These are phyloP conservation scores for Stentor roeselii DNA, from an alignment of 73 alveolate genomes.

Conservation along the genomic window DNA sequence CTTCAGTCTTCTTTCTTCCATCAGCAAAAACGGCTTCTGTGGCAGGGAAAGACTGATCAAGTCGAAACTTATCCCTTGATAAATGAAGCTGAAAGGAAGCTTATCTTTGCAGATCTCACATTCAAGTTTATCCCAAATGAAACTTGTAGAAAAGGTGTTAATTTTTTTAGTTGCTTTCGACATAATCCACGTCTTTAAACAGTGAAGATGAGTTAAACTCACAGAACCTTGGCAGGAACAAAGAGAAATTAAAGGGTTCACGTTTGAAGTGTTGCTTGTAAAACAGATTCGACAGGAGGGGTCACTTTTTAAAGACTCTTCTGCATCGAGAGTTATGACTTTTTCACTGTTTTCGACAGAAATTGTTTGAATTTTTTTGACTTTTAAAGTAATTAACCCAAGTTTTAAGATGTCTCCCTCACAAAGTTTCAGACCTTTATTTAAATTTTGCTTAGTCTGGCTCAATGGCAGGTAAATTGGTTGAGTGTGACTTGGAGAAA, in stretches of 20 bases:
- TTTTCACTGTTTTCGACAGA: no score
- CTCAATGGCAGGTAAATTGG: background rate
- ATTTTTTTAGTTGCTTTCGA: background rate
- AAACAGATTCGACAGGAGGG: slow-evolving; percentile 44
- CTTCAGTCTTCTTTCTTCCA: background rate
- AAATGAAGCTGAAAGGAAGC: background rate
- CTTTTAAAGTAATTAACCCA: background rate
- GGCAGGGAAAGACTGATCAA: background rate
- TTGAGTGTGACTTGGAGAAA: background rate
- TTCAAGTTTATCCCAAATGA: background rate
- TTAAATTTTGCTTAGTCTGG: no score
- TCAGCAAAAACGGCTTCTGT: background rate
- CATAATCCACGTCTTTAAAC: slow-evolving; percentile 47
- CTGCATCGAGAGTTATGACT: background rate
- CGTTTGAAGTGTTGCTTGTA: slow-evolving; percentile 21
- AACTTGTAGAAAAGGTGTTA: background rate
- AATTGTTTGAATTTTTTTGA: background rate
- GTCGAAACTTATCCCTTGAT: background rate
- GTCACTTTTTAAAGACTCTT: background rate
- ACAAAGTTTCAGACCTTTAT: background rate
- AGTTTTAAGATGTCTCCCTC: slow-evolving; percentile 24
- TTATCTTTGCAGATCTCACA: slow-evolving; percentile 31
- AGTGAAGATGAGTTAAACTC: slow-evolving; percentile 42
- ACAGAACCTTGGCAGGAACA: slow-evolving; percentile 52
- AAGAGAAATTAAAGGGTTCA: slow-evolving; percentile 48